phyloP scores from a whole-genome alignment of 108 stramenopile genomes.

The Aureococcus anophagefferens region DNA sequence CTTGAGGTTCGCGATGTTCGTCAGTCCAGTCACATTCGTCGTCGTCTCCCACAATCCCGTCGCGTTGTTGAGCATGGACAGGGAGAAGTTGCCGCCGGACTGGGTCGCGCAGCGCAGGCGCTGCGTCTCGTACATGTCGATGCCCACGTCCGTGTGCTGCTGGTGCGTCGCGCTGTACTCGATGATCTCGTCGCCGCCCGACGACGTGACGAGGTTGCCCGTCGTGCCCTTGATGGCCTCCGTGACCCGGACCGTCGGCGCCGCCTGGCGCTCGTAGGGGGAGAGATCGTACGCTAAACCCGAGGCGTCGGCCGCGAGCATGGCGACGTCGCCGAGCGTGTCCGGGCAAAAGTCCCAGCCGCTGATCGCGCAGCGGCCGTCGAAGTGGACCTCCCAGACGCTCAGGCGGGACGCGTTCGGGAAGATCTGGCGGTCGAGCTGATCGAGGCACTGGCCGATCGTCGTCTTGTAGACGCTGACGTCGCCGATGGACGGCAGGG shows the following conservation, averaged over 20 bases:
- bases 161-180: slow-evolving; percentile 35
- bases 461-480: slow-evolving; percentile 26
- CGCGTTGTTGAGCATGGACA: neutral
- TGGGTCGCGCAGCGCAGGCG: slow-evolving; percentile 32
- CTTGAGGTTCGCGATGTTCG: neutral
- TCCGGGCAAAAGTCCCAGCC: slow-evolving; percentile 30
- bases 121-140: slow-evolving; percentile 51
- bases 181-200: slow-evolving; percentile 26
- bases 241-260: slow-evolving; percentile 26
- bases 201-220: slow-evolving; percentile 32
- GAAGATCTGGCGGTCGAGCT: neutral
- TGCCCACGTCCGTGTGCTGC: slow-evolving; percentile 21
- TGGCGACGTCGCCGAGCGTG: slow-evolving; percentile 27
- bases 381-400: slow-evolving; percentile 34
- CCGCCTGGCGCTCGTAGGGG: slow-evolving; percentile 21
- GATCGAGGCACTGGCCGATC: slow-evolving; percentile 14
- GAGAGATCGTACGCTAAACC: slow-evolving; percentile 17
- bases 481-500: slow-evolving; percentile 35
- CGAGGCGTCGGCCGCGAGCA: slow-evolving; percentile 19
- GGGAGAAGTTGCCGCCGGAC: neutral
- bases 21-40: too few relatives aligned
- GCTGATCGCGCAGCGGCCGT: slow-evolving; percentile 21
- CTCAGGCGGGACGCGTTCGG: slow-evolving; percentile 19
- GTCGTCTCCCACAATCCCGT: neutral
- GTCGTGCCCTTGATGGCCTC: slow-evolving; percentile 45